phyloP scores from a whole-genome alignment of 257 asterid species.

The Linderniella brevidens region DNA sequence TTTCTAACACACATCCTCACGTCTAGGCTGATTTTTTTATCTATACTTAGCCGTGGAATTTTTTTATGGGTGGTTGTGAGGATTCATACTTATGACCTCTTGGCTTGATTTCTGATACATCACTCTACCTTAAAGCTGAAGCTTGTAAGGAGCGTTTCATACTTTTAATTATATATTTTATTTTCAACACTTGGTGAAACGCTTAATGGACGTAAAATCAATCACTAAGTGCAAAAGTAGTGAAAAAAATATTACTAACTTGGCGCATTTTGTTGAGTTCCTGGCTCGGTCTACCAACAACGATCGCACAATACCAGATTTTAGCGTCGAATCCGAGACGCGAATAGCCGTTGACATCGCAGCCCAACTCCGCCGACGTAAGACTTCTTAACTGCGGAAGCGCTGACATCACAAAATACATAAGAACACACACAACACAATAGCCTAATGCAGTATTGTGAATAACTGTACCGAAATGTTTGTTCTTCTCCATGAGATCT shows the following conservation, averaged over 20 bases:
- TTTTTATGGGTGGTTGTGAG: too few relatives aligned
- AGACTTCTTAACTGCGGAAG: constrained; percentile 87
- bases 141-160: too few relatives aligned
- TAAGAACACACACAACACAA: background rate
- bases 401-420: constrained; percentile 42
- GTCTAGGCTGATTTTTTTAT: too few relatives aligned
- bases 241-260: constrained; percentile 29
- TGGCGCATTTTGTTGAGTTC: constrained; percentile 89
- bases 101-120: too few relatives aligned
- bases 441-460: too few relatives aligned
- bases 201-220: background rate
- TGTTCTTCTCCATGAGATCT: constrained; percentile 85
- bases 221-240: background rate
- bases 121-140: too few relatives aligned
- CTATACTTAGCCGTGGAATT: too few relatives aligned
- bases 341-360: constrained; percentile 73
- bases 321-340: constrained; percentile 68
- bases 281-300: constrained; percentile 77
- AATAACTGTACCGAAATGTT: constrained; percentile 42
- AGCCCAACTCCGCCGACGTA: constrained; percentile 75
- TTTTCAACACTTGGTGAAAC: background rate
- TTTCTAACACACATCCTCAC: too few relatives aligned
- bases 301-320: constrained; percentile 90
- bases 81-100: too few relatives aligned
- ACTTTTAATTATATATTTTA: background rate